Base-by-base conservation (phyloP, 176 grass and related monocot genomes). In the Oryza rufipogon region DNA sequence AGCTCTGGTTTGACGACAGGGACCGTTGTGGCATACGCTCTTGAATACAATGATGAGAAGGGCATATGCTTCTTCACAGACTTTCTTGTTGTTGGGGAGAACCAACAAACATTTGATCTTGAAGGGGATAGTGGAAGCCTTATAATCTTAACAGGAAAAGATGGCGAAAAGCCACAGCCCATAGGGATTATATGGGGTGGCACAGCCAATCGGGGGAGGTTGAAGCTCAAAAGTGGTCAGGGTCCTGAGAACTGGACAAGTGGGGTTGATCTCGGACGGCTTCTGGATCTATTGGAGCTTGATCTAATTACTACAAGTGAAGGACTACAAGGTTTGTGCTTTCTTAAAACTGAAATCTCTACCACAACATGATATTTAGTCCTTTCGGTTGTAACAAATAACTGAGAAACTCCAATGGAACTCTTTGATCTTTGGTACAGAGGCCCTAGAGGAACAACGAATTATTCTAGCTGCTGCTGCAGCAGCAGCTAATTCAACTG, bases 121-220 rank as follows among this genome's bases (percentile, higher is more conserved):
- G 93, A 98, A 89, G 96, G 96, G 61, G 96, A 98, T 67, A 98
- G 93, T 9, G 96, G 96, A 75, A 98, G 96, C 81, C 91, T 98
- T 42, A 98, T 98, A 65, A 92, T 98, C 82, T 82, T 98, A 28
- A 95, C 83, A 33, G 96, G 91, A 22, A 85, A 89, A 87, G 89
- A 93, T 11, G 80, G 87, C 10, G 86, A 96, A 60, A 94, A 93
- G 89, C 91, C 91, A 32, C 92, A 90, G 22, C 96, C 96, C 36
- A 94, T 98, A 85, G 96, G 96, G 64, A 98, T 98, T 80, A 98
- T 98, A 72, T 98, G 96, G 96, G 96, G 96, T 16, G 96, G 96
- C 36, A 98, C 96, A 13, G 91, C 96, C 49, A 98, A 98, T 60
- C 86, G 96, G 2, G 96, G 96, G 72, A 96, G 96, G 75, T 79